Evolutionary conservation across 768 basidiomycete species (phyloP).

Genomic region (Crucibulum laeve): DNA sequence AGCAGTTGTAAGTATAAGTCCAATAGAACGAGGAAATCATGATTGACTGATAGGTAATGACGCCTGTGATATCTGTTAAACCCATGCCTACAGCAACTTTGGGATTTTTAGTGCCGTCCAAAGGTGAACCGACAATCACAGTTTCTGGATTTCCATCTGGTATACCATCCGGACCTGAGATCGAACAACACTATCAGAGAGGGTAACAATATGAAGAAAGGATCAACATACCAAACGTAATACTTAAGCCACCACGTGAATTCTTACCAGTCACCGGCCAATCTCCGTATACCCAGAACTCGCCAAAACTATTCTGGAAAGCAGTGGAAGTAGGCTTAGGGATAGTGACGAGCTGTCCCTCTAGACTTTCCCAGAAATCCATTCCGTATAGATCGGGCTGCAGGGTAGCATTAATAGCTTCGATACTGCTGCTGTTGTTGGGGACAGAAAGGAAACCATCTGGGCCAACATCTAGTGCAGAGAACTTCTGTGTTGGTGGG

Average conservation of each 20-base stretch:
- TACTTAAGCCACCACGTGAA: constrained; percentile 47
- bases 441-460: constrained; percentile 57
- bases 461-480: constrained; percentile 42
- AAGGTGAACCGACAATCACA: constrained; percentile 46
- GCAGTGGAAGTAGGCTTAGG: constrained; percentile 40
- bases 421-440: constrained; percentile 44
- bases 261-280: constrained; percentile 57
- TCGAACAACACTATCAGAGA: not conserved
- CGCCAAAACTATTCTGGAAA: constrained; percentile 50
- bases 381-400: constrained; percentile 49
- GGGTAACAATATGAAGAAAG: not conserved
- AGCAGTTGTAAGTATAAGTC: not conserved
- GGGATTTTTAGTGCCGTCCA: constrained; percentile 52
- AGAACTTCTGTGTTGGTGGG: constrained; percentile 46
- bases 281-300: constrained; percentile 56
- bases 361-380: constrained; percentile 64
- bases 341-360: constrained; percentile 52
- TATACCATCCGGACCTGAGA: constrained; percentile 39
- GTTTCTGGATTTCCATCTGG: constrained; percentile 58
- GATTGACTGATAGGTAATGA: constrained; percentile 49
- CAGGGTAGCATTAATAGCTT: constrained; percentile 39
- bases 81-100: constrained; percentile 38
- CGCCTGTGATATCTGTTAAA: constrained; percentile 48
- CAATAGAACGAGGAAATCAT: not conserved
- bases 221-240: constrained; percentile 36